phyloP scores from a whole-genome alignment of 139 green algal genomes.

The Chlamydomonas sp. region DNA sequence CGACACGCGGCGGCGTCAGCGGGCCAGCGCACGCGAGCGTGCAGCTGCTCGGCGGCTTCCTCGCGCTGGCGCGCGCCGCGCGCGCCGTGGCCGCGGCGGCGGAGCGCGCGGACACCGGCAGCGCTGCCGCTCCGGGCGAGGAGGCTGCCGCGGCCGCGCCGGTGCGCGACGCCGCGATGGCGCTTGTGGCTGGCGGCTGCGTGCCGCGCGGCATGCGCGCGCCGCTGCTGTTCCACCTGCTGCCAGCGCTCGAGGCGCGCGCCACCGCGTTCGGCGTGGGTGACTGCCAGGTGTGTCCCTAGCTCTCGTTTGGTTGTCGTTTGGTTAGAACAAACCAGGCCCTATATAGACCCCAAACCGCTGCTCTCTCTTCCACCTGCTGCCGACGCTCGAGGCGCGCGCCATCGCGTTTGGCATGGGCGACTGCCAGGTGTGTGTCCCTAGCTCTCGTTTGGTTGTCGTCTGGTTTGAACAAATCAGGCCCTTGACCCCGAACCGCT shows the following conservation, averaged over 20 bases:
- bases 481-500: too few relatives aligned
- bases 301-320: too few relatives aligned
- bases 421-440: too few relatives aligned
- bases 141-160: background rate
- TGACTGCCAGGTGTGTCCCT: too few relatives aligned
- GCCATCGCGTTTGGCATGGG: too few relatives aligned
- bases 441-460: too few relatives aligned
- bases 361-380: too few relatives aligned
- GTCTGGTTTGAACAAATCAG: too few relatives aligned
- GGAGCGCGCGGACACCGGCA: background rate
- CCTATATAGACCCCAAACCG: too few relatives aligned
- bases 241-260: slow-evolving; percentile 23
- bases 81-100: background rate
- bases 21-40: background rate
- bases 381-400: too few relatives aligned
- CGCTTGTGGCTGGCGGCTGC: slow-evolving; percentile 1
- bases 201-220: slow-evolving; percentile 19
- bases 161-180: slow-evolving; percentile 15
- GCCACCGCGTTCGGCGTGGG: background rate
- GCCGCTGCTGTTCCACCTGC: slow-evolving; percentile 24
- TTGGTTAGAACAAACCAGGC: too few relatives aligned
- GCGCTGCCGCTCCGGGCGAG: background rate
- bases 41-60: slow-evolving; percentile 11
- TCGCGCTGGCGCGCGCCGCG: background rate
- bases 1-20: slow-evolving; percentile 1